Evolutionary conservation across 805 yeast species (phyloP).

Genomic region (Monosporozyma aerobia): DNA sequence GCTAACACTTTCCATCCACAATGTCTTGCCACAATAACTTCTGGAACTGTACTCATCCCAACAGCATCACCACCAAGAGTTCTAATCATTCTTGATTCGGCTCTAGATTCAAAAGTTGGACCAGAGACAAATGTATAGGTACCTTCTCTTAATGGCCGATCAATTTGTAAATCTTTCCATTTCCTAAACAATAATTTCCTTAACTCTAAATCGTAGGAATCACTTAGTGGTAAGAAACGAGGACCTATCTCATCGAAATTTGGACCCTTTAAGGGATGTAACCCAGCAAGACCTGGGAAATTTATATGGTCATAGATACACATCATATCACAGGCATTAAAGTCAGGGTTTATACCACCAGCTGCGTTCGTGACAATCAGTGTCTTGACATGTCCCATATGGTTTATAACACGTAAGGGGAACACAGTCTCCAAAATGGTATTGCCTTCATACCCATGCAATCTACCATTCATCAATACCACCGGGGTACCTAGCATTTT

Average conservation of each 20-base stretch:
- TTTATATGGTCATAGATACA: constrained; percentile 82
- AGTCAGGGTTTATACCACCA: constrained; percentile 69
- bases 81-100: constrained; percentile 73
- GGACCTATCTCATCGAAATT: constrained; percentile 76
- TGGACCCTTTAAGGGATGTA: constrained; percentile 80
- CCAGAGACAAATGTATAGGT: constrained; percentile 80
- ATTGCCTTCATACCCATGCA: constrained; percentile 90
- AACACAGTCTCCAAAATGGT: constrained; percentile 72
- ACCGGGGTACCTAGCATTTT: constrained; percentile 65
- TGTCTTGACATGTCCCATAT: constrained; percentile 44
- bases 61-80: constrained; percentile 84
- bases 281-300: constrained; percentile 84
- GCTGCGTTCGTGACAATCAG: constrained; percentile 93
- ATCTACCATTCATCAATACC: constrained; percentile 86
- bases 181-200: constrained; percentile 51
- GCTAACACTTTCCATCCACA: constrained; percentile 77
- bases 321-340: constrained; percentile 83
- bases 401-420: constrained; percentile 69
- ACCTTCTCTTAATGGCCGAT: constrained; percentile 74
- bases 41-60: constrained; percentile 98
- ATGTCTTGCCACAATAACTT: constrained; percentile 87
- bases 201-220: constrained; percentile 74
- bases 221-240: constrained; percentile 78
- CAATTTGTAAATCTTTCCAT: constrained; percentile 39
- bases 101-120: constrained; percentile 88